Base-by-base conservation (phyloP, 495 filamentous ascomycete species). In the Pseudoneurospora amorphoporcata region DNA sequence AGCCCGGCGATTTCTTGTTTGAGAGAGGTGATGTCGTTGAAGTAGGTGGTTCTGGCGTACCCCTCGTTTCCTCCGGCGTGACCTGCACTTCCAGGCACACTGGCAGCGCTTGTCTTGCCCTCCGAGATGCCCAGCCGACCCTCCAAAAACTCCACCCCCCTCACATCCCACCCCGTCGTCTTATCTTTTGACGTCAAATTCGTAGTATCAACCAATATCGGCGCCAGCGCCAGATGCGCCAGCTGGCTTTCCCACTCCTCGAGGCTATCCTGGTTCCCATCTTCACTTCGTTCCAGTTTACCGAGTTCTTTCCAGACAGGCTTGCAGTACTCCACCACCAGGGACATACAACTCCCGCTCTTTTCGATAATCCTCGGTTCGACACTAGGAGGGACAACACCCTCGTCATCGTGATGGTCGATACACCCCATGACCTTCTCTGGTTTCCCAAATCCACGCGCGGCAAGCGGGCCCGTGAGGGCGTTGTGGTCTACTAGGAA, bases 401-500 rank as follows among this genome's bases (percentile, higher is more conserved):
- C 75, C 77, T 99, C 95, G 75, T 99, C 93, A 0, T 88, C 89
- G 78, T 98, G 96, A 81, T 99, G 95, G 79, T 99, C 95, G 61
- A 99, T 90, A 72, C 92, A 92, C n/a, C 91, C 95, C 8, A 87
- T 77, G 1, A 95, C 85, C 37, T 76, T 73, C 19, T 78, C 72
- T 23, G 84, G 77, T n/a, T 17, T 8, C 8, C 45, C 32, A 40
- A 61, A 72, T 58, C 79, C 82, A 8, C 82, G 79, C 83, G 76
- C 61, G 53, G 79, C 81, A 69, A 90, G 82, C 16, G 78, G 70
- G 1, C 90, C 88, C 14, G 90, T 89, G 19, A 94, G 83, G 4
- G 85, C 88, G 77, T 98, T 98, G 87, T 98, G 96, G 81, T 99
- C 95, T 2, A 99, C 93, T 14, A 99, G 85, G 1, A 93, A 80